A percentile compares a stretch with the other conserved stretches of the same genome.
phyloP scores from a whole-genome alignment of 176 grass and related monocot genomes.

The Hsuehochloa calcarea region DNA sequence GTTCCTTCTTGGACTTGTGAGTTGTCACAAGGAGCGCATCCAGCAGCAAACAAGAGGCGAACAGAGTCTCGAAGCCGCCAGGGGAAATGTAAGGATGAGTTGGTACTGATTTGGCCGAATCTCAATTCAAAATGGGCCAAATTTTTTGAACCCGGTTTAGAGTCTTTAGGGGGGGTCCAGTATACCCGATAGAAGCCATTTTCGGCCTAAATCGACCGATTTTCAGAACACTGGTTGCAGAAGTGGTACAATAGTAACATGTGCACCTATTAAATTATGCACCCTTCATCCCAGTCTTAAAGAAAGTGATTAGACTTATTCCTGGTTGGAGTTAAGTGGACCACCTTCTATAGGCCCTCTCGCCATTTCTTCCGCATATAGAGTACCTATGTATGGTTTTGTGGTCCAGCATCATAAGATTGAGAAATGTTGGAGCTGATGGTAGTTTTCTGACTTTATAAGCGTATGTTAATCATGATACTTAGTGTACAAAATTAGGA shows the following conservation, averaged over 20 bases:
- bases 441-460: constrained; percentile 15
- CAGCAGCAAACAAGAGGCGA: too few species aligned
- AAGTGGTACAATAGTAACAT: constrained; percentile 27
- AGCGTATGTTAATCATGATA: background rate
- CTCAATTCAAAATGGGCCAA: too few species aligned
- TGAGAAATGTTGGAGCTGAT: constrained; percentile 31
- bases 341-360: constrained; percentile 19
- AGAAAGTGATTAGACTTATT: constrained; percentile 28
- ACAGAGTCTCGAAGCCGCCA: too few species aligned
- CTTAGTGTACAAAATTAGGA: background rate
- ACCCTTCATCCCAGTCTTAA: constrained; percentile 34
- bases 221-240: background rate
- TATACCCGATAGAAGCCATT: too few species aligned
- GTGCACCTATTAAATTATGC: constrained; percentile 24
- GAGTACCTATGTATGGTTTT: constrained; percentile 26
- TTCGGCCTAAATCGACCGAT: too few species aligned
- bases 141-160: too few species aligned
- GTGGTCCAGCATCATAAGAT: constrained; percentile 18
- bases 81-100: too few species aligned
- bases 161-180: too few species aligned
- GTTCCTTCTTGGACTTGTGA: too few species aligned
- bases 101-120: too few species aligned
- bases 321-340: constrained; percentile 24
- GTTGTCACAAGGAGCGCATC: too few species aligned
- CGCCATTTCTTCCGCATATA: constrained; percentile 4